Evolutionary conservation across 306 rosid genomes (phyloP), one percentile per base, ranked within the genome.

Genomic region (Fagus crenata): DNA sequence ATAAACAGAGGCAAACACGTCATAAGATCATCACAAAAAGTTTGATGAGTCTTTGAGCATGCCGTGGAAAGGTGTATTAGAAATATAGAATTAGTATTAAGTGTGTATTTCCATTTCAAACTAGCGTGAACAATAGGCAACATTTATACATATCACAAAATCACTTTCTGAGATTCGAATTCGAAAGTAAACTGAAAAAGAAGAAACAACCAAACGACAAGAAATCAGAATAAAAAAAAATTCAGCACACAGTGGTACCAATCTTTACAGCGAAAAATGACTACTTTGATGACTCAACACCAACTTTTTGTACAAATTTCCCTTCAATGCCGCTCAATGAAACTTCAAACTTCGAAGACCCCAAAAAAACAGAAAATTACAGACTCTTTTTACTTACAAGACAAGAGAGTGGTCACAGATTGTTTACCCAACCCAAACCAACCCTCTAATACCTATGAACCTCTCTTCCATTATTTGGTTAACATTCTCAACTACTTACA

Each of bases 291-390:
- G 64, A 75, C 85, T 77, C 86, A 74, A 78, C 78, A 75, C 53
- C 78, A 80, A 75, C 87, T 82, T 76, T 75, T 81, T 88, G 79
- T 87, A 88, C 93, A 92, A 22, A 75, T 85, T 75, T 84, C 42
- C 71, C 53, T 77, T 59, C 75, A 73, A 55, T 79, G 86, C 82
- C 83, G 82, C 84, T 75, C 69, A 40, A 14, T 65, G 53, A 46
- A 72, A 77, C 83, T 54, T 82, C 72, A 49, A 69, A 46, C 42
- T 82, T 80, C 64, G 64, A 72, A 73, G 77, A 81, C 80, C 85
- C 77, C 49, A 76, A 49, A 39, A 53, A 73, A 77, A 59, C 31
- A 71, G 81, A 76, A 81, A 72, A 12, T 3, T 65, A 75, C 72
- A 71, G 75, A 39, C 58, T 22, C 42, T 18, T 49, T 73, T 22